Evolutionary conservation across 2,329 filamentous ascomycete species (phyloP).

Genomic region (Calonectria fujianensis): DNA sequence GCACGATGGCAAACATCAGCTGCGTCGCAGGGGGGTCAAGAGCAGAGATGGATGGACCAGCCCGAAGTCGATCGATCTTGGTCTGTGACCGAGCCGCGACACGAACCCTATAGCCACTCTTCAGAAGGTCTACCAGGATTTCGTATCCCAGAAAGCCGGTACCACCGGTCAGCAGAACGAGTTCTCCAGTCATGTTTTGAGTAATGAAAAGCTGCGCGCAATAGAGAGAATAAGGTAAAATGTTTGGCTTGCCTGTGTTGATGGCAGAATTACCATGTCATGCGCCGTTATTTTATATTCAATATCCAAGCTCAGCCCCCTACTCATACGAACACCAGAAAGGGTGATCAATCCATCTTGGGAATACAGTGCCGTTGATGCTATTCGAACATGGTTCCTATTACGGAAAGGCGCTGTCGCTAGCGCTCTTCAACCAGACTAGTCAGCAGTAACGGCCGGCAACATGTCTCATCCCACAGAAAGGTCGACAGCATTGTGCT

Average conservation of each 20-base stretch:
- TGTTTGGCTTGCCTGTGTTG: not conserved
- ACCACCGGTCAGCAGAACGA: slow-evolving; percentile 34
- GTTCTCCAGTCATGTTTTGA: slow-evolving; percentile 31
- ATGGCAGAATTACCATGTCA: not conserved
- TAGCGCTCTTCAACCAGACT: not conserved
- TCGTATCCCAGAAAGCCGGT: slow-evolving; percentile 30
- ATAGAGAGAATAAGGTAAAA: not conserved
- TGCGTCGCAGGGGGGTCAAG: slow-evolving; percentile 40
- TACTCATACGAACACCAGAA: not conserved
- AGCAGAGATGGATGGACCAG: slow-evolving; percentile 35
- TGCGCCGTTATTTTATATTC: slow-evolving; percentile 8
- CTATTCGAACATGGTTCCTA: slow-evolving; percentile 28
- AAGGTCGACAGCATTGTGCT: slow-evolving; percentile 4
- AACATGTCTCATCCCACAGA: slow-evolving; percentile 22
- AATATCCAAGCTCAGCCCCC: not conserved
- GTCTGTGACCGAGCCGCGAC: slow-evolving; percentile 23
- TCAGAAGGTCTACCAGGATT: slow-evolving; percentile 25
- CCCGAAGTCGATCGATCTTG: slow-evolving; percentile 14
- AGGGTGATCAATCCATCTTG: not conserved
- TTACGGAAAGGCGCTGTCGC: not conserved
- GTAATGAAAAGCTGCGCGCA: not conserved
- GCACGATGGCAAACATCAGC: slow-evolving; percentile 57
- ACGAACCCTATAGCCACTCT: slow-evolving; percentile 30
- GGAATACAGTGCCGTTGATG: slow-evolving; percentile 12
- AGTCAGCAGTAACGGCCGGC: not conserved